These are phyloP conservation scores for Euphorbia celastroides DNA, from an alignment of 441 rosid genomes.

Conservation along the genomic window DNA sequence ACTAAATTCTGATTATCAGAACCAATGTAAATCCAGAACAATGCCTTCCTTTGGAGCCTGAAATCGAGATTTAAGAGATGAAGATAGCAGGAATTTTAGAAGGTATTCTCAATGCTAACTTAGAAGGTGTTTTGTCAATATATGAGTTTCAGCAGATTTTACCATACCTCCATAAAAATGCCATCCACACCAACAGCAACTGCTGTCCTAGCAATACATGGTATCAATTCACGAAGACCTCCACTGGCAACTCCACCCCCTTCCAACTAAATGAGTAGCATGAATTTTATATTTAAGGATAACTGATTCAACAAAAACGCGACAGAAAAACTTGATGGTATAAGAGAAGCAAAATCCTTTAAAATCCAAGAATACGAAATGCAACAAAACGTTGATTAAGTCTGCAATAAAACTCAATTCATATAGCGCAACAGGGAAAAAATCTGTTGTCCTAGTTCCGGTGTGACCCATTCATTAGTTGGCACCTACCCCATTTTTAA, in stretches of 20 bases:
- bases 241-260: conserved; percentile 99
- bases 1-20: neutral
- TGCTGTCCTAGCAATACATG: conserved; percentile 94
- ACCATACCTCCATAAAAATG: conserved; percentile 91
- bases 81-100: conserved; percentile 3
- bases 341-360: no score
- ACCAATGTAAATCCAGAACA: neutral
- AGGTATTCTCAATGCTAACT: neutral
- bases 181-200: conserved; percentile 97
- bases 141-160: conserved; percentile 7
- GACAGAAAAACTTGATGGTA: neutral
- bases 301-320: neutral
- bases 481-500: no score
- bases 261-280: conserved; percentile 52
- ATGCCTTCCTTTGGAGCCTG: neutral
- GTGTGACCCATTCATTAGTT: no score
- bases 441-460: no score
- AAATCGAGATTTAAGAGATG: neutral
- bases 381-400: neutral
- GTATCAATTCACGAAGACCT: conserved; percentile 89
- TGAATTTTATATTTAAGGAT: conserved; percentile 7
- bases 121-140: neutral
- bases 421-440: no score
- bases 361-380: neutral
- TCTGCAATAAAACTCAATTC: conserved; percentile 1